These are phyloP conservation scores for Diaporthe sp. DNA, from an alignment of 2,329 filamentous ascomycete genomes.

Conservation along the genomic window DNA sequence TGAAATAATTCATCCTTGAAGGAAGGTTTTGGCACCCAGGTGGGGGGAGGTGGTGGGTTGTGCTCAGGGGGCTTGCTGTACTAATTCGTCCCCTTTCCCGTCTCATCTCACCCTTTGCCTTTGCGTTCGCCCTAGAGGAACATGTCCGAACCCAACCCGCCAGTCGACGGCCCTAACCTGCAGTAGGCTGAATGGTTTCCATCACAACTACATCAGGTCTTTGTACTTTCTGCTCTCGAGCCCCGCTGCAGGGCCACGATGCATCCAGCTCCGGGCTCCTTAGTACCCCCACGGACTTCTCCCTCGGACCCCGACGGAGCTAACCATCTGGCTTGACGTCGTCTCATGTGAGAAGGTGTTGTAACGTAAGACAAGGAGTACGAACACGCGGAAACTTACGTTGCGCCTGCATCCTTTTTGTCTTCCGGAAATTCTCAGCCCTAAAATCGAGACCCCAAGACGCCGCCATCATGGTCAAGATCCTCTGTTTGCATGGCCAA, in stretches of 20 bases:
- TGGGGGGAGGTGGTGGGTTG: neutral
- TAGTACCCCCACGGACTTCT: slow-evolving; percentile 33
- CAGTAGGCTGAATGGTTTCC: neutral
- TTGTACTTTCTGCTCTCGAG: slow-evolving; percentile 25
- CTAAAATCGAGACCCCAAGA: neutral
- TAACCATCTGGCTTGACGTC: neutral
- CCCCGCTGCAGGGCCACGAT: neutral
- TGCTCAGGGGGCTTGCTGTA: neutral
- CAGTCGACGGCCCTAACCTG: neutral
- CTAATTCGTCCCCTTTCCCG: neutral
- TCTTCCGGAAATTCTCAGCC: neutral
- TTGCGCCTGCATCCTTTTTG: slow-evolving; percentile 7
- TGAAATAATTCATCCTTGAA: too few species aligned
- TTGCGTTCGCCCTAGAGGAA: neutral
- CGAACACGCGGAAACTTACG: neutral
- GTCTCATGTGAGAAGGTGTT: neutral
- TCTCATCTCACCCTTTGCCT: neutral
- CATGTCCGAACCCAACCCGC: slow-evolving; percentile 15
- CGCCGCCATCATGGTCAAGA: slow-evolving; percentile 46
- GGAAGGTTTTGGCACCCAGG: too few species aligned
- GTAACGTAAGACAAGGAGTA: slow-evolving; percentile 23
- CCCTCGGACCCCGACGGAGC: slow-evolving; percentile 39
- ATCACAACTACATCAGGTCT: neutral
- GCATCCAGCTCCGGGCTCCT: slow-evolving; percentile 19
- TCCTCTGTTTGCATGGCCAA: slow-evolving; percentile 55